phyloP scores from a whole-genome alignment of 768 basidiomycete species.

The Xerocomellus chrysenteron region DNA sequence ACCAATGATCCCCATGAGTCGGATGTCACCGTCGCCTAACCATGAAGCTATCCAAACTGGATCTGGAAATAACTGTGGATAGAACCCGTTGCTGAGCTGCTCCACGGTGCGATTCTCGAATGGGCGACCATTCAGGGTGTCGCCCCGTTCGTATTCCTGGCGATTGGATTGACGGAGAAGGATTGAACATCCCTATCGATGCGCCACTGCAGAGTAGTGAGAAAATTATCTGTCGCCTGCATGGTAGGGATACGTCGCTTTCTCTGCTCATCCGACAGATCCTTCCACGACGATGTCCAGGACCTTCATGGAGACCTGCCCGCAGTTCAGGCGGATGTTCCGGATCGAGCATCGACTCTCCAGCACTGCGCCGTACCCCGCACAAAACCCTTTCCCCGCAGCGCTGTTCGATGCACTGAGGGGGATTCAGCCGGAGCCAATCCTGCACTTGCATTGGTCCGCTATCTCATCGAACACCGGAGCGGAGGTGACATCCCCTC shows the following conservation, averaged over 20 bases:
- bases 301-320: constrained; percentile 42
- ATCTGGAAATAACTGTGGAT: constrained; percentile 19
- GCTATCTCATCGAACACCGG: constrained; percentile 53
- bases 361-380: constrained; percentile 38
- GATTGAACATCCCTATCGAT: constrained; percentile 11
- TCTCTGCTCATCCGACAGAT: constrained; percentile 27
- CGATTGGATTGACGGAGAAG: constrained; percentile 25
- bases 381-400: constrained; percentile 62
- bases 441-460: constrained; percentile 56
- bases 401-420: constrained; percentile 64
- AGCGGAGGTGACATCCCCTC: constrained; percentile 5
- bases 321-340: constrained; percentile 45
- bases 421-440: constrained; percentile 76
- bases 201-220: constrained; percentile 26
- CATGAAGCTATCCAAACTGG: constrained; percentile 4
- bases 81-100: constrained; percentile 20
- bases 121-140: constrained; percentile 23
- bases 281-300: constrained; percentile 41
- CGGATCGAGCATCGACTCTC: constrained; percentile 66
- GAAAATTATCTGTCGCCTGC: constrained; percentile 34
- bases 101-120: constrained; percentile 28
- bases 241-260: constrained; percentile 25
- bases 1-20: constrained; percentile 1
- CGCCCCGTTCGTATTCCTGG: constrained; percentile 18
- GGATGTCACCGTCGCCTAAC: constrained; percentile 1